Evolutionary conservation across 208 protist species (phyloP).

Genomic region (Leishmania aethiopica): DNA sequence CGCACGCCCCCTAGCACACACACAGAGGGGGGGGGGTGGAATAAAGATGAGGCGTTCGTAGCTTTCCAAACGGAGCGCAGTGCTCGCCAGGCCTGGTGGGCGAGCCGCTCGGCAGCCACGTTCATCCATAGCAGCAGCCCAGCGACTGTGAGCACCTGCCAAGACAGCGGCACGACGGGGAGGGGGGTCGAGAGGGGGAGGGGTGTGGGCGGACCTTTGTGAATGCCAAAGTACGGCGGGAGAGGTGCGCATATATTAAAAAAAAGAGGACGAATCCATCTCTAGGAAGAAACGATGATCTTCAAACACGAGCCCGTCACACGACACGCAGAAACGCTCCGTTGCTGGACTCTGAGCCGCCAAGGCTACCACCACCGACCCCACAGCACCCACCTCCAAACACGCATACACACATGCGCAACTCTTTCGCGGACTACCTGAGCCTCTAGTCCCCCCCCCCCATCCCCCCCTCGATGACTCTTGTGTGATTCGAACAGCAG

Average conservation of each 20-base stretch:
- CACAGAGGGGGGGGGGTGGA: neutral
- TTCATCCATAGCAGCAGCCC: neutral
- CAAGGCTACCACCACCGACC: neutral
- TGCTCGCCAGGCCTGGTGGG: neutral
- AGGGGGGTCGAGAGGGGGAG: too few species aligned
- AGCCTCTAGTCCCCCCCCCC: neutral
- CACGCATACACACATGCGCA: neutral
- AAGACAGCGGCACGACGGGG: neutral
- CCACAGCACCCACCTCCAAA: neutral
- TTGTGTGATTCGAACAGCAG: neutral
- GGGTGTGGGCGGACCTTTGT: neutral
- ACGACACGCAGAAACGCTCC: neutral
- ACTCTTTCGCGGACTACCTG: neutral
- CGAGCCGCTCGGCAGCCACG: neutral
- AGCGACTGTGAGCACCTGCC: neutral
- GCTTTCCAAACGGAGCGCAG: neutral
- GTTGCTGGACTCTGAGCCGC: neutral
- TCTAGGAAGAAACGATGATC: neutral
- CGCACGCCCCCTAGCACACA: neutral
- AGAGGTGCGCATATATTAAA: neutral
- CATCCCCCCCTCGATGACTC: neutral
- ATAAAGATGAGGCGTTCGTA: neutral
- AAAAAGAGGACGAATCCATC: neutral
- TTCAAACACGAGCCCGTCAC: too few species aligned
- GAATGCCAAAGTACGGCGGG: neutral